phyloP scores from a whole-genome alignment of 495 filamentous ascomycete genomes.

The Terfezia claveryi region DNA sequence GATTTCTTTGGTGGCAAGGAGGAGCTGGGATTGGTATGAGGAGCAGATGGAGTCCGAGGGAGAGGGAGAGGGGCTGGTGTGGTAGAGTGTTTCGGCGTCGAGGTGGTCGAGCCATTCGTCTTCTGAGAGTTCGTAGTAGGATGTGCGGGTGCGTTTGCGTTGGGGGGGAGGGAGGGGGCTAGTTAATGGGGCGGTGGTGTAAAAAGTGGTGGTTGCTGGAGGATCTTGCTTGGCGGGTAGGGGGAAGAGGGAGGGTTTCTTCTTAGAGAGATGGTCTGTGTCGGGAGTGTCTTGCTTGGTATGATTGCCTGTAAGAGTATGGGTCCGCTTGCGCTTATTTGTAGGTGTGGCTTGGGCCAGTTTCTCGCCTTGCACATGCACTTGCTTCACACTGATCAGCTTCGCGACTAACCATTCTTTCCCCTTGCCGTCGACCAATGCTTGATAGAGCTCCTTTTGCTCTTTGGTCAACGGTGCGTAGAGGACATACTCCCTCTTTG shows the following conservation, averaged over 20 bases:
- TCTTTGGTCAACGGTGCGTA: constrained; percentile 73
- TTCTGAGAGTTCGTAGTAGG: constrained; percentile 1
- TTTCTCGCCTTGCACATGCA: constrained; percentile 18
- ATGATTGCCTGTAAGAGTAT: background rate
- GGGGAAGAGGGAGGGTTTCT: no score
- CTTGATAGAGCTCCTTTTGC: constrained; percentile 74
- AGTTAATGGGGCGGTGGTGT: background rate
- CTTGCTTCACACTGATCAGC: constrained; percentile 20
- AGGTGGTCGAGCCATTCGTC: background rate
- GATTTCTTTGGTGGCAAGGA: constrained; percentile 45
- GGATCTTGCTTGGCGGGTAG: constrained; percentile 4
- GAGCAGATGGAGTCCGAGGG: background rate
- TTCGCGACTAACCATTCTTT: constrained; percentile 39
- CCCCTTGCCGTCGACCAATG: constrained; percentile 68
- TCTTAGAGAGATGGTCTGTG: background rate
- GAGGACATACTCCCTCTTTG: constrained; percentile 88
- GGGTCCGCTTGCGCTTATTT: background rate
- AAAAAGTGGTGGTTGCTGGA: background rate
- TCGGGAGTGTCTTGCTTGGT: background rate
- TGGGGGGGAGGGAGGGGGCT: background rate
- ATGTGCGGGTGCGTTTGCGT: background rate
- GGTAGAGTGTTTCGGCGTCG: background rate
- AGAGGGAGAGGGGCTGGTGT: background rate
- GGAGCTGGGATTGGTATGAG: no score
- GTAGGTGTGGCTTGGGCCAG: background rate